Base-by-base conservation (phyloP, 2,329 filamentous ascomycete species). In the Hymenoscyphus linearis region DNA sequence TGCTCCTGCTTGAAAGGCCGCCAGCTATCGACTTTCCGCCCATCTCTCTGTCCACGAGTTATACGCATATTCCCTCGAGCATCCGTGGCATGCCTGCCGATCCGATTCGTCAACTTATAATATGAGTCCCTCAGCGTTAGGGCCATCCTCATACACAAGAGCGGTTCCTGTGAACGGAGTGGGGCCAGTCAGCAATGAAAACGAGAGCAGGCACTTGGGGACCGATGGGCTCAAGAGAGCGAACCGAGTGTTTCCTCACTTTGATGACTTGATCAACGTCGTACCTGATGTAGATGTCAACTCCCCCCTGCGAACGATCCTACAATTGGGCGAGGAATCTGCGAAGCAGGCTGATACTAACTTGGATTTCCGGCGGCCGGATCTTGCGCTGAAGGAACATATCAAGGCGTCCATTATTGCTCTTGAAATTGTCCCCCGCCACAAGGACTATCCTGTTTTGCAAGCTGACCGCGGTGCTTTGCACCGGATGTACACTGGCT, bases 381-480 rank as follows among this genome's bases (percentile, higher is more conserved):
- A 95, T 71, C 75, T 85, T 40, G 93, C 93, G 2, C 88, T 96
- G 60, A 84, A 89, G 66, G 90, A 96, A 64, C 98, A 93, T 71
- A 82, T 98, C 61, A 85, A 88, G 65, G 90, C 93, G 12, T 92
- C 84, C 62, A 86, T 92, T 61, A 88, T 97, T 60, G 83, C 89
- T 14, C 81, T 92, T 57, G 86, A 93, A 60, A 78, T 87, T 50
- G 87, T 98, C 27, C 89, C 90, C 2, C 81, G 80, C 37, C 91
- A 96, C 72, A 85, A 83, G 60, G 90, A 93, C 64, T 96, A 86
- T 73, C 82, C 85, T 31, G 79, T 82, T 57, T 77, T 92, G 61
- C 83, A 85, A 67, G 76, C 75, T 40, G 83, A 86, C 55, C 76
- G 78, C 27, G 75, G 77, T 44, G 78, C 82, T 10, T 68, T 82